Evolutionary conservation across 2,329 filamentous ascomycete genomes (phyloP).

Genomic region (Pseudogymnoascus sp.): DNA sequence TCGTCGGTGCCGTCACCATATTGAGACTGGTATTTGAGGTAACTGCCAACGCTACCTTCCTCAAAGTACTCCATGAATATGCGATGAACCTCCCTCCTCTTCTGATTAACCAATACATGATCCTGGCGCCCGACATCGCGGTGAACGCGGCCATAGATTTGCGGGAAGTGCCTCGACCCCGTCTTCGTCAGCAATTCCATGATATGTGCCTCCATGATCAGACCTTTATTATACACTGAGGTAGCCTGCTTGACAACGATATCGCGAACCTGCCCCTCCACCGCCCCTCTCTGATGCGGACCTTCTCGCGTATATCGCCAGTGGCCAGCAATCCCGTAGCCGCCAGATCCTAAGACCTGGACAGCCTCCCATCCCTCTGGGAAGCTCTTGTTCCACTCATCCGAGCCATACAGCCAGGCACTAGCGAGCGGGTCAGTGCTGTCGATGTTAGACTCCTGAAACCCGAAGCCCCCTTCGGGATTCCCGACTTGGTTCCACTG

Average conservation of each 20-base stretch:
- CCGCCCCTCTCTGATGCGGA: not conserved
- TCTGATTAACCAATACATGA: not conserved
- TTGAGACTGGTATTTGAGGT: not conserved
- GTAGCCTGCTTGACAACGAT: slow-evolving; percentile 1
- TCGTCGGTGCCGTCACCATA: not conserved
- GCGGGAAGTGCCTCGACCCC: slow-evolving; percentile 1
- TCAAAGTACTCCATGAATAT: slow-evolving; percentile 17
- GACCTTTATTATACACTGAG: not conserved
- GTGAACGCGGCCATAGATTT: slow-evolving; percentile 2
- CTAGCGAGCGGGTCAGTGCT: not conserved
- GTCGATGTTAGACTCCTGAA: not conserved
- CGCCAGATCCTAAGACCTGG: not conserved
- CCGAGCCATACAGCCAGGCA: not conserved
- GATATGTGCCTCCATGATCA: not conserved
- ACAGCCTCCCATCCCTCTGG: not conserved
- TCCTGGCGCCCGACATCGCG: slow-evolving; percentile 7
- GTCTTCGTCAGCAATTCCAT: not conserved
- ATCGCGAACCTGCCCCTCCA: not conserved
- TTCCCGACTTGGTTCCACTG: not conserved
- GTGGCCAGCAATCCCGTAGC: not conserved
- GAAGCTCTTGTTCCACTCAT: not conserved
- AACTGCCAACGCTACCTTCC: slow-evolving; percentile 8
- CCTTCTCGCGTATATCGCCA: not conserved
- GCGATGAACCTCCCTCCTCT: slow-evolving; percentile 12
- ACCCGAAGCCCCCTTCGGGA: not conserved